Percentiles rank a stretch among this genome's conserved stretches.
These are phyloP conservation scores for Crithidia sp. DNA, from an alignment of 208 protist species.

Conservation along the genomic window DNA sequence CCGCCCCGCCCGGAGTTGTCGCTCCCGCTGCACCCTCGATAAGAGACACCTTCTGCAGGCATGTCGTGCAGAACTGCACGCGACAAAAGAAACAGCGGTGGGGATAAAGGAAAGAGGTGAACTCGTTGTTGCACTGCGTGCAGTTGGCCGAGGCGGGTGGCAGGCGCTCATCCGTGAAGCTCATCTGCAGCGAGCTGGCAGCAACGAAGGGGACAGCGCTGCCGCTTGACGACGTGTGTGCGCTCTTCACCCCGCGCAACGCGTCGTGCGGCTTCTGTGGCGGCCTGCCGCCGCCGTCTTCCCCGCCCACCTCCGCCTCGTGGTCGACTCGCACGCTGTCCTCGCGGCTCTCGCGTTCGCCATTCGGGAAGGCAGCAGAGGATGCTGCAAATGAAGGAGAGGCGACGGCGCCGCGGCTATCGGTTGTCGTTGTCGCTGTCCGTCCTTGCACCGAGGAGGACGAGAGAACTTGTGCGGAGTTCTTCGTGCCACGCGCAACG, in stretches of 20 bases:
- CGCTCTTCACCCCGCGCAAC: not conserved
- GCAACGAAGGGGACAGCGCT: not conserved
- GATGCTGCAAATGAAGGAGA: too few species aligned
- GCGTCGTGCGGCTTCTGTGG: not conserved
- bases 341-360: not conserved
- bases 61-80: slow-evolving; percentile 60
- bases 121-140: slow-evolving; percentile 62
- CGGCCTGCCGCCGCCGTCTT: not conserved
- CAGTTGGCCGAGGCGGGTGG: slow-evolving; percentile 47
- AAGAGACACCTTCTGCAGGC: slow-evolving; percentile 46
- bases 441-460: too few species aligned
- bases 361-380: not conserved
- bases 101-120: slow-evolving; percentile 64
- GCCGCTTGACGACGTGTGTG: not conserved
- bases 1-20: not conserved
- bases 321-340: not conserved
- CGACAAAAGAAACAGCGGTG: slow-evolving; percentile 76
- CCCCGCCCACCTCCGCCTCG: not conserved
- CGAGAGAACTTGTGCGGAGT: too few species aligned
- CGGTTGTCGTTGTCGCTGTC: too few species aligned
- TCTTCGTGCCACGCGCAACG: too few species aligned
- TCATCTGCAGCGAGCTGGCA: slow-evolving; percentile 4
- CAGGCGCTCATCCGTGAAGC: slow-evolving; percentile 43
- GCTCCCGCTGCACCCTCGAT: not conserved
- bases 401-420: too few species aligned